phyloP scores from a whole-genome alignment of 495 filamentous ascomycete species.

The Trichoderma reesei region DNA sequence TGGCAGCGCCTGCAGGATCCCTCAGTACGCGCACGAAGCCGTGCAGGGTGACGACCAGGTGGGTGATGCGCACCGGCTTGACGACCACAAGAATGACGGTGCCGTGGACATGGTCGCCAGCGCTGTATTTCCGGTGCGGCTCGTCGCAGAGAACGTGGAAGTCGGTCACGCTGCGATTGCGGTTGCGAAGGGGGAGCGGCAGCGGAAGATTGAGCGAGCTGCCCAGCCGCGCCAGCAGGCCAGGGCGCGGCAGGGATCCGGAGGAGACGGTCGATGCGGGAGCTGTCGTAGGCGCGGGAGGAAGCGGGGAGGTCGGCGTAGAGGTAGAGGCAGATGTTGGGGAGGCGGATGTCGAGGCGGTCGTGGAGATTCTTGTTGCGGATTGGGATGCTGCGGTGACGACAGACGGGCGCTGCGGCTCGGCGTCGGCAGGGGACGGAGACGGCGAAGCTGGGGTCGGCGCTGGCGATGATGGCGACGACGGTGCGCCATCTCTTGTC shows the following conservation, averaged over 20 bases:
- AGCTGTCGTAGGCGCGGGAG: neutral
- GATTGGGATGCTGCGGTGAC: neutral
- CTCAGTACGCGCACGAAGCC: conserved; percentile 85
- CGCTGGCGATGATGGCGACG: neutral
- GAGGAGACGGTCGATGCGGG: neutral
- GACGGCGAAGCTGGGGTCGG: neutral
- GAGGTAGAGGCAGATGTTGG: neutral
- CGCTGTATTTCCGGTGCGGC: conserved; percentile 76
- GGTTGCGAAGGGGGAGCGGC: conserved; percentile 51
- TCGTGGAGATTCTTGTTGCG: no score
- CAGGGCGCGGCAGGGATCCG: neutral
- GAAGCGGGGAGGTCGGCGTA: neutral
- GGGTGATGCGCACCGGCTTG: conserved; percentile 78
- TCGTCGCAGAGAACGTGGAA: conserved; percentile 77
- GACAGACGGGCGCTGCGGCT: neutral
- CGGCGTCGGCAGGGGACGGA: neutral
- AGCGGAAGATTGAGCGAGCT: conserved; percentile 37
- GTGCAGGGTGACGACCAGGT: conserved; percentile 78
- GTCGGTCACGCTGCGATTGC: conserved; percentile 61
- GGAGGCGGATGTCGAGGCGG: neutral
- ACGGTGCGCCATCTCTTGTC: neutral
- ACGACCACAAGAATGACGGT: conserved; percentile 71
- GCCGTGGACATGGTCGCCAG: conserved; percentile 54
- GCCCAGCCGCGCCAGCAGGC: conserved; percentile 12
- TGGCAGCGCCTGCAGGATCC: conserved; percentile 47